Evolutionary conservation across 371 early-diverging fungal species (phyloP).

Genomic region (Nematocida homosporus): DNA sequence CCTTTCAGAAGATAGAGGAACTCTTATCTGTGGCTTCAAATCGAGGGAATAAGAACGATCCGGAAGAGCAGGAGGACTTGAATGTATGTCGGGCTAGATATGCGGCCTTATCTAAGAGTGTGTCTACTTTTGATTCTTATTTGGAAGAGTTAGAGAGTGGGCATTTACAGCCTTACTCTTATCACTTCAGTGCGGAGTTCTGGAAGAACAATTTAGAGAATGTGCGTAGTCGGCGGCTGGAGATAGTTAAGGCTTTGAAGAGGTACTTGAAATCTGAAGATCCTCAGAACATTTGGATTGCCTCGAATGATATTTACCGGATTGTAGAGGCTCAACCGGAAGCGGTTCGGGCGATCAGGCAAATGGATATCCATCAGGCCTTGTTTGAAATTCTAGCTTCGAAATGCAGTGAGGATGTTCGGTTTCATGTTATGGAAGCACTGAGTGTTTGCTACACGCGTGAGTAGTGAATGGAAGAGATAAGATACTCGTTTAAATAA

Average conservation of each 20-base stretch:
- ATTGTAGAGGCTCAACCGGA: conserved; percentile 61
- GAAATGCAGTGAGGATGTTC: conserved; percentile 62
- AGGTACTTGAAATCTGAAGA: conserved; percentile 63
- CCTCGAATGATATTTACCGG: conserved; percentile 65
- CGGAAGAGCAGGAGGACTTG: conserved; percentile 49
- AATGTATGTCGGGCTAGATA: conserved; percentile 35
- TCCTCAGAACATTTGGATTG: conserved; percentile 57
- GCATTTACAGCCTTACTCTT: conserved; percentile 58
- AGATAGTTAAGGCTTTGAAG: conserved; percentile 64
- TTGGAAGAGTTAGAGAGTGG: conserved; percentile 63
- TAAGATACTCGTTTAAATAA: not conserved
- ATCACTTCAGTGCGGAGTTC: conserved; percentile 63
- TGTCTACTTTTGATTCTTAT: conserved; percentile 58
- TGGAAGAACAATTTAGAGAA: conserved; percentile 57
- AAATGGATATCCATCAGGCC: conserved; percentile 60
- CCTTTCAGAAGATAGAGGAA: conserved; percentile 55
- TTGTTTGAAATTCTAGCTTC: conserved; percentile 58
- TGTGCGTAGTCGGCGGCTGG: conserved; percentile 55
- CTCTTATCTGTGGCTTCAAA: conserved; percentile 28
- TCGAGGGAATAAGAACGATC: conserved; percentile 50
- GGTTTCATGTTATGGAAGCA: conserved; percentile 66
- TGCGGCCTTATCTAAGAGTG: not conserved
- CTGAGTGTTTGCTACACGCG: conserved; percentile 61
- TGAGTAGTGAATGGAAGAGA: conserved; percentile 54
- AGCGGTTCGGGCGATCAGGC: conserved; percentile 42